Evolutionary conservation across 148 eudicot species (phyloP), one percentile per base, ranked within the genome.

Genomic region (Salicornia ramosissima): DNA sequence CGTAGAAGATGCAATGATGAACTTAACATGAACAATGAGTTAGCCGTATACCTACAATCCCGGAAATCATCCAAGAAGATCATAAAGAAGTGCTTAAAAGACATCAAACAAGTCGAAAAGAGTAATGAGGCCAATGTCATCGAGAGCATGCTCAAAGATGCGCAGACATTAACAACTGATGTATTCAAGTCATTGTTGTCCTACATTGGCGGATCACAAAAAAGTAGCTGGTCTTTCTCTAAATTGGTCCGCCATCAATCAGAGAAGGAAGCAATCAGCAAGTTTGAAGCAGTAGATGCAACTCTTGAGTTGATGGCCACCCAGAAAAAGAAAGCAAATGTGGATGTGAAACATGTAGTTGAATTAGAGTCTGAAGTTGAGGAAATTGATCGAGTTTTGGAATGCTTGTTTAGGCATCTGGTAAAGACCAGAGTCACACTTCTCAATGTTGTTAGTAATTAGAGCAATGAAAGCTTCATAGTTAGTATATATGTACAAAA

Each of bases 1-100:
- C 71, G 84, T 1, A 75, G 86, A 46, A 74, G 73, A 33, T 67
- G 69, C 59, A 77, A 74, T 22, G 62, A 70, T 1, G 81, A 78
- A 9, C 64, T 73, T 50, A 69, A 15, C 55, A 53, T 67, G 25
- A 57, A 3, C 0, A 63, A 25, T 29, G 73, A 76, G 43, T 66
- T 74, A 13, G 42, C 18, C 2, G 65, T 19, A 6, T 76, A 74
- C 54, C 70, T 79, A 5, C 51, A 49, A 24, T 40, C 69, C 4
- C 61, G 77, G 31, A 78, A 69, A 74, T 14, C 62, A 25, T 31
- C 29, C 24, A 78, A 71, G 71, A 81, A 81, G 59, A 10, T 33
- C 1, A 71, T 78, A 30, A 60, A 62, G 31, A 81, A 78, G 29
- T 67, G 43, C 29, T 24, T 81, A 6, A 71, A 65, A 24, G 63